Conservation (phyloP, 805 yeast species). For the Myxozyma nipponensis region DNA sequence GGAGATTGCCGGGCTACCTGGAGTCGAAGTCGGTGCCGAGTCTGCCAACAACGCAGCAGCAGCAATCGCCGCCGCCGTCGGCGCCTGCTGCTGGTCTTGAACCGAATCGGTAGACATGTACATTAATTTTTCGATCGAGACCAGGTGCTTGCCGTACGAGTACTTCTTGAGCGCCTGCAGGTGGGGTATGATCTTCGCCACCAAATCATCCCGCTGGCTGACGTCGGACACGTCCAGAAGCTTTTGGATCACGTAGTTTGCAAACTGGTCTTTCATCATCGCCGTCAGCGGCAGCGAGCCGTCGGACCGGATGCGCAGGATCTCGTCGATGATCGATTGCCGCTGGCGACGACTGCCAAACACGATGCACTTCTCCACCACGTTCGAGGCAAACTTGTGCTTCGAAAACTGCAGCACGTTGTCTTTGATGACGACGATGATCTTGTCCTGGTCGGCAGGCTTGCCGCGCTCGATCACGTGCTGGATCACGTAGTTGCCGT, state of each 20-base stretch:
- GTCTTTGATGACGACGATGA: slow-evolving; percentile 65
- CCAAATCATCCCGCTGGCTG: slow-evolving; percentile 63
- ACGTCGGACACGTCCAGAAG: slow-evolving; percentile 78
- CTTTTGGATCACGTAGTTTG: slow-evolving; percentile 95
- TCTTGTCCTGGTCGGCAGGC: slow-evolving; percentile 52
- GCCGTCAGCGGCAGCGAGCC: slow-evolving; percentile 48
- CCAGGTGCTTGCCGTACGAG: slow-evolving; percentile 67
- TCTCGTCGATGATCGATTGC: slow-evolving; percentile 58
- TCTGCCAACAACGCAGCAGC: not conserved
- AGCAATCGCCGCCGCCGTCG: not conserved
- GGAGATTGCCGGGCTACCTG: too few relatives aligned
- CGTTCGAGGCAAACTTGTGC: slow-evolving; percentile 97
- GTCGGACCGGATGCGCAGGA: slow-evolving; percentile 42
- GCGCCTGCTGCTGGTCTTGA: not conserved
- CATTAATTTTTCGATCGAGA: slow-evolving; percentile 27
- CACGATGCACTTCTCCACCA: slow-evolving; percentile 88
- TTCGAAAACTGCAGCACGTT: slow-evolving; percentile 79
- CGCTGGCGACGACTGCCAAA: slow-evolving; percentile 65
- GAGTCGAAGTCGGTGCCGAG: not conserved
- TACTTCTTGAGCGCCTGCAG: slow-evolving; percentile 67
- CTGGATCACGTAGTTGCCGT: slow-evolving; percentile 96
- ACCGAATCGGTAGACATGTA: slow-evolving; percentile 2
- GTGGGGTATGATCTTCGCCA: slow-evolving; percentile 73
- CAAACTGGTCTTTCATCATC: slow-evolving; percentile 98
- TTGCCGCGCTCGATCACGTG: slow-evolving; percentile 85